Evolutionary conservation across 768 basidiomycete species (phyloP).

Genomic region (Tulasnella sp.): DNA sequence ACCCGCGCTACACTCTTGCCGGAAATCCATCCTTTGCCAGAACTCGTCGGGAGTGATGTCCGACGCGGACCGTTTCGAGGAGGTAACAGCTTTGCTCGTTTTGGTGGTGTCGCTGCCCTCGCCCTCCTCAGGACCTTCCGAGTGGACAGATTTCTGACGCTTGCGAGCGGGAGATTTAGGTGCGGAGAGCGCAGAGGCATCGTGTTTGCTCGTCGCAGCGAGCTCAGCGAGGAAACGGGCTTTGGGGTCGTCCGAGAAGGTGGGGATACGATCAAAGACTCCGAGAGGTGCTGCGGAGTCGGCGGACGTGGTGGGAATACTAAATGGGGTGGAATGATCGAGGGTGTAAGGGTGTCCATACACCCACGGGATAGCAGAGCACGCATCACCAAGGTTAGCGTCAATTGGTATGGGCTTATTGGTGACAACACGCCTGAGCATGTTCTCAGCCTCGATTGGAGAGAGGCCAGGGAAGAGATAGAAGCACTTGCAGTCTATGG

Average conservation of each 20-base stretch:
- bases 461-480: conserved; percentile 61
- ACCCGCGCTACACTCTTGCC: conserved; percentile 87
- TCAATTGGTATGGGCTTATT: conserved; percentile 6
- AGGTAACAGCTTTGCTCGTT: neutral
- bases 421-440: conserved; percentile 34
- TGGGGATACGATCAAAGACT: conserved; percentile 69
- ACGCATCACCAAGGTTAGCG: neutral
- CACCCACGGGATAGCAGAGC: conserved; percentile 36
- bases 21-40: conserved; percentile 94
- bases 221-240: conserved; percentile 88
- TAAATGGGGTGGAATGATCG: conserved; percentile 25
- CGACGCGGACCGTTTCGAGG: neutral
- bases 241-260: conserved; percentile 95
- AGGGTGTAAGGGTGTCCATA: conserved; percentile 66
- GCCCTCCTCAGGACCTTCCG: conserved; percentile 31
- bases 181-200: conserved; percentile 2
- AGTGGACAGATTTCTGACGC: conserved; percentile 25
- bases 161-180: conserved; percentile 31
- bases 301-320: conserved; percentile 35
- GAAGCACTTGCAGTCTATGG: conserved; percentile 27
- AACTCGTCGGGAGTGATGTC: conserved; percentile 58
- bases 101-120: conserved; percentile 33
- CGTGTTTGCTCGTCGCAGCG: conserved; percentile 38
- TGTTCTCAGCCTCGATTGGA: conserved; percentile 51
- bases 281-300: conserved; percentile 32